Conservation (phyloP, 805 yeast genomes). For the Cephaloascus fragrans region DNA sequence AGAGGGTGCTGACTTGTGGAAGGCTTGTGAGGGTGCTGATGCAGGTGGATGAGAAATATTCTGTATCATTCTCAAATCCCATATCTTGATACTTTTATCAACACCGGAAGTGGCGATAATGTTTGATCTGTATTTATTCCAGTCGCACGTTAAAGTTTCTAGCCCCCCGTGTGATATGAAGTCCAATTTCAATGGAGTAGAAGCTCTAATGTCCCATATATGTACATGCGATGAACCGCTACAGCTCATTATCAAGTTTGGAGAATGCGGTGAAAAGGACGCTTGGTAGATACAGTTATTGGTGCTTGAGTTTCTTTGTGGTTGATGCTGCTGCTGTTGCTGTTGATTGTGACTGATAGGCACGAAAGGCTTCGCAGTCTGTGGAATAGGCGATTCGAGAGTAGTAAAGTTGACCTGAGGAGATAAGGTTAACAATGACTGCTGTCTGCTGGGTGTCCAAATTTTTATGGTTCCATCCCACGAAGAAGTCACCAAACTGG, state of each 20-base stretch:
- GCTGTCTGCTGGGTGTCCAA: conserved; percentile 57
- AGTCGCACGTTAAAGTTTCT: conserved; percentile 75
- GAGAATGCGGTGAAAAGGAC: conserved; percentile 76
- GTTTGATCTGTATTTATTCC: conserved; percentile 79
- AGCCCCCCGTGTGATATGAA: conserved; percentile 70
- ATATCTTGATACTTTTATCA: conserved; percentile 70
- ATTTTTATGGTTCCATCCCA: conserved; percentile 90
- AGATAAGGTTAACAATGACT: conserved; percentile 48
- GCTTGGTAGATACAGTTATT: conserved; percentile 71
- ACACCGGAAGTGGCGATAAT: conserved; percentile 88
- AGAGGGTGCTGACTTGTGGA: conserved; percentile 43
- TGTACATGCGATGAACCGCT: conserved; percentile 69
- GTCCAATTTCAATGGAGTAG: conserved; percentile 49
- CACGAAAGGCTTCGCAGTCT: conserved; percentile 16
- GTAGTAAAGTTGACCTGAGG: conserved; percentile 18
- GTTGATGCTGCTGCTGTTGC: conserved; percentile 17
- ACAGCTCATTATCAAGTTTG: conserved; percentile 56
- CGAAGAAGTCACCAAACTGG: conserved; percentile 63
- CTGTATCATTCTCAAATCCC: conserved; percentile 77
- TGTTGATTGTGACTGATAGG: conserved; percentile 28
- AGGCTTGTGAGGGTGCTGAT: conserved; percentile 24
- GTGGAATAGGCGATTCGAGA: conserved; percentile 15
- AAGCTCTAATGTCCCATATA: conserved; percentile 72
- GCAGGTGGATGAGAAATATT: conserved; percentile 24
- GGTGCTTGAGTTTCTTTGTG: conserved; percentile 23